Conservation (phyloP, 2,329 filamentous ascomycete species). For the Paraphoma sp. region DNA sequence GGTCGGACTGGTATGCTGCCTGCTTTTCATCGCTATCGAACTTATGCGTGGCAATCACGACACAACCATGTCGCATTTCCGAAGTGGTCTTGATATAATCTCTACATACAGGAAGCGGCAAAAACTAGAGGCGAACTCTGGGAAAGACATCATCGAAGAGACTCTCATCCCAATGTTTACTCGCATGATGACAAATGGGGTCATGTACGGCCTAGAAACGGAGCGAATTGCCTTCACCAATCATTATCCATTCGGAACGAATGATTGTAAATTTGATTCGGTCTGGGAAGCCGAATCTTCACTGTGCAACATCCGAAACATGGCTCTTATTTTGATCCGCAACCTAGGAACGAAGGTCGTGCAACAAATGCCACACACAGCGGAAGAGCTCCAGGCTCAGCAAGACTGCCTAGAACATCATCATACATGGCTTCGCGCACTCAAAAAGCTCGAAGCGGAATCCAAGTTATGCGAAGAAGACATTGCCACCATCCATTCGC, state of each 20-base stretch:
- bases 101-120: background rate
- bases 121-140: background rate
- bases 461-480: background rate
- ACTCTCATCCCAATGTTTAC: conserved; percentile 22
- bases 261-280: conserved; percentile 1
- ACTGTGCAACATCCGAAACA: conserved; percentile 3
- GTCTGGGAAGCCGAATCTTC: conserved; percentile 12
- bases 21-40: conserved; percentile 53
- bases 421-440: conserved; percentile 4
- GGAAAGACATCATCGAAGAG: conserved; percentile 12
- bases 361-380: background rate
- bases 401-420: conserved; percentile 1
- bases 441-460: background rate
- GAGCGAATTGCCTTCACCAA: conserved; percentile 2
- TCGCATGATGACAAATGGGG: conserved; percentile 13
- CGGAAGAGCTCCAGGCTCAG: conserved; percentile 5
- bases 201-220: conserved; percentile 15
- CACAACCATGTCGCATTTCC: conserved; percentile 48
- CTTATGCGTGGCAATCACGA: conserved; percentile 49
- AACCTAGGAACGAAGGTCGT: conserved; percentile 6
- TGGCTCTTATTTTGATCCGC: conserved; percentile 8
- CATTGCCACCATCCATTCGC: background rate
- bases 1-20: conserved; percentile 49
- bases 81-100: background rate
- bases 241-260: conserved; percentile 13